Base-by-base conservation (phyloP, 2,329 filamentous ascomycete genomes). In the Keithomyces neogunnii region DNA sequence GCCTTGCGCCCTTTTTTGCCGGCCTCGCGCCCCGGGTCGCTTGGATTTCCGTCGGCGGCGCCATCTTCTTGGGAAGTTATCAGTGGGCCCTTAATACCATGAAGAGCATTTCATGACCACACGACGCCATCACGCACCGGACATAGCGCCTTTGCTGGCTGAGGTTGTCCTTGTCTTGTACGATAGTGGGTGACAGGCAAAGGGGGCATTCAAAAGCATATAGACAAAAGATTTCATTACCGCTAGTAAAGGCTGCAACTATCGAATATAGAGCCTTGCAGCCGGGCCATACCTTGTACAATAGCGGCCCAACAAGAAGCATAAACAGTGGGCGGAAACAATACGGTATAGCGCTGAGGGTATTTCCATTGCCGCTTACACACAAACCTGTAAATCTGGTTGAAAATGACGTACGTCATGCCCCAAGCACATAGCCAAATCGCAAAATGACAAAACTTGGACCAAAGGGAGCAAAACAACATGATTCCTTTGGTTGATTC, bases 21-120 rank as follows among this genome's bases (percentile, higher is more conserved):
- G 88, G 86, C 1, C 77, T 85, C 45, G 90, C 86, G 13, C 93
- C 93, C 2, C 77, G 93, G 49, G 85, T 96, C 8, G 85, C 89
- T 55, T 97, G 93, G 91, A 99, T 99, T 65, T 93, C 89, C 59
- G 86, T 89, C 51, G 93, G 93, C 3, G 93, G 93, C 1, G 89
- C 92, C 9, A 89, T 99, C 35, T 99, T 99, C 72, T 68, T 97
- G 63, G 93, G 92, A 1, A 92, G 87, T 61, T 96, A 96, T 68
- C 89, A 96, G 68, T 93, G 85, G 82, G 86, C 84, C 28, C 86
- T 85, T 60, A 96, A 96, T 71, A 73, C 82, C 33, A 67, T 95
- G 59, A 77, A 54, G 13, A 54, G 45, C 3, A 46, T 53, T 32
- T 47, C 52, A 42, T 54, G 26, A 50, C 19, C 11, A 10, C 4